Evolutionary conservation across 352 stramenopile genomes (phyloP), one percentile per base, ranked within the genome.

Genomic region (Pythium myriotylum): DNA sequence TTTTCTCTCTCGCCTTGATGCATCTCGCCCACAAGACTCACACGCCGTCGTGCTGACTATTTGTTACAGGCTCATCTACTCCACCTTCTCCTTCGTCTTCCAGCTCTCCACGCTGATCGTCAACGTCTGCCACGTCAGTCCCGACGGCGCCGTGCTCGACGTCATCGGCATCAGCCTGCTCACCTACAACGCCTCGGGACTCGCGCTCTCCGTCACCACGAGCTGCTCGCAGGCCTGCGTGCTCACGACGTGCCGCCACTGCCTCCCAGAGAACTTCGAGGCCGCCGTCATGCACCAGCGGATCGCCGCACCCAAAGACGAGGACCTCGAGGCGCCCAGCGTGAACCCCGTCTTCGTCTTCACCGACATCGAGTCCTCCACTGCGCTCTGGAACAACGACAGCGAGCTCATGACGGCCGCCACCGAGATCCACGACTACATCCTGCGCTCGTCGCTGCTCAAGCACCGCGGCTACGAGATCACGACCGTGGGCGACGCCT

Each of bases 401-500:
- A 67, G 70, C 29, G 65, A 69, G 12, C 62, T 83, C 24, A 68
- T 75, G 58, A 17, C 51, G 6, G 2, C 14, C 1, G 58, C 58
- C 3, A 66, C 32, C 26, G 49, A 66, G 19, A 35, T 66, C 17
- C 67, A 74, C 33, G 67, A 74, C 54, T 55, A 59, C 23, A 55
- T 73, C 9, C 46, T 73, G 12, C 60, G 65, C 0, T 56, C 52
- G 3, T 29, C 63, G 37, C 46, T 73, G 40, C 51, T 59, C 20
- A 70, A 70, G 19, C 76, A 86, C 26, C 68, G 71, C 37, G 79
- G 79, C 17, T 89, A 89, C 51, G 80, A 89, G 54, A 86, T 89
- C 55, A 87, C 80, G 23, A 89, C 80, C 2, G 71, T 67, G 0
- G 80, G 80, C 2, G 80, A 89, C 24, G 70, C 80, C 2, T 89